These are phyloP conservation scores for Macrolepiota dolichaula DNA, from an alignment of 768 basidiomycete species.

Conservation along the genomic window DNA sequence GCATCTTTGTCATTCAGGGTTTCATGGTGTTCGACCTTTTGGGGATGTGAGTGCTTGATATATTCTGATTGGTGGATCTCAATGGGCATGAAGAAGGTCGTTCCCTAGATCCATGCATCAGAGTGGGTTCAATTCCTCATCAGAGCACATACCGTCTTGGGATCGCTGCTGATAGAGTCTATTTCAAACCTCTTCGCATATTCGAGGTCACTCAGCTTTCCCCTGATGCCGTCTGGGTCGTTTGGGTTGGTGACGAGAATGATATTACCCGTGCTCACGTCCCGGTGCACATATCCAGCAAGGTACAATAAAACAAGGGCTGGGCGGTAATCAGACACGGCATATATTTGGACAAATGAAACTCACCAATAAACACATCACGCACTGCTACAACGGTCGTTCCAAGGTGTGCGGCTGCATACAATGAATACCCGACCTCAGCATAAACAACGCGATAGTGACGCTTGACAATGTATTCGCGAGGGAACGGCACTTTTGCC, in stretches of 20 bases:
- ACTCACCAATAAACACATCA: not conserved
- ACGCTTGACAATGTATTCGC: not conserved
- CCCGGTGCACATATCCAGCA: slow-evolving; percentile 6
- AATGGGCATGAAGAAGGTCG: not conserved
- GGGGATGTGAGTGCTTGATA: no score
- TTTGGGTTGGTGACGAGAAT: not conserved
- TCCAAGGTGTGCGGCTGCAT: not conserved
- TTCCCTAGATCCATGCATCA: slow-evolving; percentile 1
- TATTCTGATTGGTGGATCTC: not conserved
- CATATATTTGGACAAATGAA: not conserved
- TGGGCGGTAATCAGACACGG: not conserved
- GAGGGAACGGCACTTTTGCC: not conserved
- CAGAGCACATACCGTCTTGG: not conserved
- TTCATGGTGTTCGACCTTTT: no score
- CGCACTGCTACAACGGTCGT: not conserved
- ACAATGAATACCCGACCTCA: not conserved
- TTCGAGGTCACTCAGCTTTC: slow-evolving; percentile 8
- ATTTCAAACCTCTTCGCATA: not conserved
- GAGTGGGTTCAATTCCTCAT: not conserved
- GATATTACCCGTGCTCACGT: slow-evolving; percentile 1
- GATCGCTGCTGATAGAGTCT: not conserved
- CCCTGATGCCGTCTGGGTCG: not conserved
- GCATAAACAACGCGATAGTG: not conserved
- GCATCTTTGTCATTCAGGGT: no score
- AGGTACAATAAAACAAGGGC: slow-evolving; percentile 2